Evolutionary conservation across 108 stramenopile species (phyloP).

Genomic region (Conticribra guillardii): DNA sequence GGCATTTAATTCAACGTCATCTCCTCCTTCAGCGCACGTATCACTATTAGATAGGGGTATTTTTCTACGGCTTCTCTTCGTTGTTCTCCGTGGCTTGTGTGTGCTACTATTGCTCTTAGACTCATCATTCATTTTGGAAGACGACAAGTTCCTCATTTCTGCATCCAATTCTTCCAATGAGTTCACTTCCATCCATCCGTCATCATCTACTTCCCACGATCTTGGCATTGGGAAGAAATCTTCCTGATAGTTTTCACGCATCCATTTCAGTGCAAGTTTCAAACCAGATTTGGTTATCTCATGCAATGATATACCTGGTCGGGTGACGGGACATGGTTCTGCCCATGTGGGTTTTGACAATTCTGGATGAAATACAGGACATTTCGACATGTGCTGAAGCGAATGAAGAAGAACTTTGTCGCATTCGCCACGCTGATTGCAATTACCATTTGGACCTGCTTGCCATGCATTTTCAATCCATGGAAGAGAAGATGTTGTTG

Average conservation of each 20-base stretch:
- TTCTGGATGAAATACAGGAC: conserved; percentile 64
- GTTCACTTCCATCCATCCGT: conserved; percentile 65
- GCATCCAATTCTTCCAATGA: conserved; percentile 43
- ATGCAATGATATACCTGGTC: conserved; percentile 50
- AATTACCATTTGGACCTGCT: conserved; percentile 60
- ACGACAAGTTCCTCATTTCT: conserved; percentile 38
- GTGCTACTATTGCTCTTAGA: not conserved
- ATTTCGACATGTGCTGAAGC: conserved; percentile 51
- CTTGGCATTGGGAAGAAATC: conserved; percentile 38
- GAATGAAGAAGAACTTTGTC: conserved; percentile 21
- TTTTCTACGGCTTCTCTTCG: conserved; percentile 24
- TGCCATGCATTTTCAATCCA: conserved; percentile 55
- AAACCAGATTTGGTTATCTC: conserved; percentile 51
- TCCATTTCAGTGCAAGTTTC: conserved; percentile 27
- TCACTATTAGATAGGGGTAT: not conserved
- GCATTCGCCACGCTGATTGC: conserved; percentile 14
- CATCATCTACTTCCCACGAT: conserved; percentile 56
- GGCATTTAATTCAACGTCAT: not conserved
- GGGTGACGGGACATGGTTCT: conserved; percentile 50
- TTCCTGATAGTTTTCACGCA: conserved; percentile 23
- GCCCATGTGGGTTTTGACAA: conserved; percentile 26
- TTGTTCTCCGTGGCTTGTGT: conserved; percentile 25
- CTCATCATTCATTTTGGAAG: not conserved
- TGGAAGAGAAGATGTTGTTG: conserved; percentile 3
- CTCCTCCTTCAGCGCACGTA: not conserved